Conservation (phyloP, 164 flowering plant species). For the Tinospora cordifolia region DNA sequence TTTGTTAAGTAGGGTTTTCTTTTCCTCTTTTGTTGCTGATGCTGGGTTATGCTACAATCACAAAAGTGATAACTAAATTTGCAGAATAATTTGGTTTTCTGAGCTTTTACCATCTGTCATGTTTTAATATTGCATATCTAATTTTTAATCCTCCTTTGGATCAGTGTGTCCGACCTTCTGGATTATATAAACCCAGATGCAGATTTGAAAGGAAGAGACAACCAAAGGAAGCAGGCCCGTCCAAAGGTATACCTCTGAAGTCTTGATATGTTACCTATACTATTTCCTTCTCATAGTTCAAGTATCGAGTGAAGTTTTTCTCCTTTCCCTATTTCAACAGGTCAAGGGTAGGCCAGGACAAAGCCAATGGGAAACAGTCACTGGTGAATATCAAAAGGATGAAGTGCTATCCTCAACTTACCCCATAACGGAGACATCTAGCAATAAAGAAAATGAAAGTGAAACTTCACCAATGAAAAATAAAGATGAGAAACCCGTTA, state of each 20-base stretch:
- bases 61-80: not conserved
- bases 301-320: not conserved
- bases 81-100: not conserved
- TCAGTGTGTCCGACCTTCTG: slow-evolving; percentile 85
- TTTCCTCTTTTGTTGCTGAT: not conserved
- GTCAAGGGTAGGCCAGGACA: slow-evolving; percentile 56
- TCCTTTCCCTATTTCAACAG: slow-evolving; percentile 24
- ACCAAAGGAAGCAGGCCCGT: slow-evolving; percentile 79
- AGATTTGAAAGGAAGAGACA: slow-evolving; percentile 69
- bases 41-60: not conserved
- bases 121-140: not conserved
- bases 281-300: not conserved
- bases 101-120: not conserved
- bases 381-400: slow-evolving; percentile 49
- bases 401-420: slow-evolving; percentile 30
- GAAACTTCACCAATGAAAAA: slow-evolving; percentile 30
- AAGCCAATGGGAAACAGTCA: slow-evolving; percentile 30
- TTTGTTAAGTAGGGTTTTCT: not conserved
- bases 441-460: slow-evolving; percentile 59
- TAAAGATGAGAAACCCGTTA: slow-evolving; percentile 31
- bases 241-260: slow-evolving; percentile 47
- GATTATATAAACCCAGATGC: slow-evolving; percentile 84
- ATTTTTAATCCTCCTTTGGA: slow-evolving; percentile 14
- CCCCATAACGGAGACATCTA: slow-evolving; percentile 36
- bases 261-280: not conserved